Evolutionary conservation across 129 eudicot species (phyloP).

Genomic region (Artemisia annua): DNA sequence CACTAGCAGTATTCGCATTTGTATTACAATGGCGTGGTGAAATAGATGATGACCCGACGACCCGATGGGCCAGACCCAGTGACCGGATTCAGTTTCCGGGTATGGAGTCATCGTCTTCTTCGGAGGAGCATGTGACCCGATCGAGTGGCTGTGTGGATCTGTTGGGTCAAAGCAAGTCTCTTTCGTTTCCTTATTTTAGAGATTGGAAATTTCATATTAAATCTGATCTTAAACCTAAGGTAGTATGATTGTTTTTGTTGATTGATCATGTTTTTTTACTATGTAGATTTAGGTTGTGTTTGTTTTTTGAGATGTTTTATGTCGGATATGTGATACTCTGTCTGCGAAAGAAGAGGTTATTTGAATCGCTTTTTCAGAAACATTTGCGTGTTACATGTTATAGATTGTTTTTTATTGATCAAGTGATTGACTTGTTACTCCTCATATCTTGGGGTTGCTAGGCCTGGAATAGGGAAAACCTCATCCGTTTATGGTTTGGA

Average conservation of each 20-base stretch:
- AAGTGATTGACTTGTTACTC: no score
- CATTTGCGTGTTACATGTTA: no score
- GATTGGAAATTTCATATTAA: constrained; percentile 36
- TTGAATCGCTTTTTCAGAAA: no score
- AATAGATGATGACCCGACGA: constrained; percentile 36
- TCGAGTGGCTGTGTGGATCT: constrained; percentile 36
- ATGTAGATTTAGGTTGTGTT: no score
- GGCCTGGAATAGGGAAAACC: no score
- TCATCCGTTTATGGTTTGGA: no score
- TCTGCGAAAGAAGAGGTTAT: no score
- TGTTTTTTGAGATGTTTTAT: no score
- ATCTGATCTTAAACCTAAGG: constrained; percentile 46
- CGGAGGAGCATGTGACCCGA: constrained; percentile 6
- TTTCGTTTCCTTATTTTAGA: constrained; percentile 39
- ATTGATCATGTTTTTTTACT: no score
- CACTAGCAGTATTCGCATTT: constrained; percentile 76
- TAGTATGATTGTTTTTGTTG: neutral
- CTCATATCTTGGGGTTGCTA: no score
- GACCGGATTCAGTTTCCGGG: constrained; percentile 43
- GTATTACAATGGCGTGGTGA: constrained; percentile 95
- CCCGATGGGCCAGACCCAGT: constrained; percentile 33
- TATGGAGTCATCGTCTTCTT: constrained; percentile 31
- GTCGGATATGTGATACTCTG: no score
- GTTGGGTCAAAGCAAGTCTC: constrained; percentile 32
- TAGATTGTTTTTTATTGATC: no score